These are phyloP conservation scores for Closterium sp. DNA, from an alignment of 139 green algal genomes.

Conservation along the genomic window DNA sequence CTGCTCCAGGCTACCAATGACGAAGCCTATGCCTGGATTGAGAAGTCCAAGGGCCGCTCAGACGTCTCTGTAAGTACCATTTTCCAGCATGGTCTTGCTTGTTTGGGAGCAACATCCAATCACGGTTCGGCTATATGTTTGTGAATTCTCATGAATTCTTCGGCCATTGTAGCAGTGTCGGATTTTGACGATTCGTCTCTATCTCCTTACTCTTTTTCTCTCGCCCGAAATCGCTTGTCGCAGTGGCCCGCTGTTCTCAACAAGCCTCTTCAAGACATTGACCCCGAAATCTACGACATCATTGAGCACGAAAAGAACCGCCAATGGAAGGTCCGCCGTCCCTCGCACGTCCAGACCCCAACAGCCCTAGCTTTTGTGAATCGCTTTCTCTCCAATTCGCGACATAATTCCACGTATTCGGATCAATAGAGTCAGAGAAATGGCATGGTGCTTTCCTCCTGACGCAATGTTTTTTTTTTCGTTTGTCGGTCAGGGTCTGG, in stretches of 20 bases:
- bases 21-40: slow-evolving; percentile 25
- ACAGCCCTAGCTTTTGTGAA: too few species aligned
- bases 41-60: slow-evolving; percentile 23
- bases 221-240: neutral
- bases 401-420: too few species aligned
- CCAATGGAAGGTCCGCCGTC: slow-evolving; percentile 77
- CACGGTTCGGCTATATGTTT: too few species aligned
- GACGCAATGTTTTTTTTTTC: neutral
- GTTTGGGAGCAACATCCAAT: too few species aligned
- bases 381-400: too few species aligned
- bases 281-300: slow-evolving; percentile 92
- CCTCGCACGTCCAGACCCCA: neutral
- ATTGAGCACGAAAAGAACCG: slow-evolving; percentile 97
- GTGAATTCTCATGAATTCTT: too few species aligned
- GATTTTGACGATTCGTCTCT: too few species aligned
- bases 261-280: slow-evolving; percentile 73
- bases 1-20: neutral
- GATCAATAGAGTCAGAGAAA: too few species aligned
- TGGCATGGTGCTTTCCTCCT: too few species aligned
- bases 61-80: slow-evolving; percentile 16
- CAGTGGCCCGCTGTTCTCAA: slow-evolving; percentile 71
- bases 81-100: neutral
- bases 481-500: slow-evolving; percentile 73
- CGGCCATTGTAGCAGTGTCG: too few species aligned
- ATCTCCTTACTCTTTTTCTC: neutral